These are phyloP conservation scores for Nemania sp. DNA, from an alignment of 2,329 filamentous ascomycete genomes.

Conservation along the genomic window DNA sequence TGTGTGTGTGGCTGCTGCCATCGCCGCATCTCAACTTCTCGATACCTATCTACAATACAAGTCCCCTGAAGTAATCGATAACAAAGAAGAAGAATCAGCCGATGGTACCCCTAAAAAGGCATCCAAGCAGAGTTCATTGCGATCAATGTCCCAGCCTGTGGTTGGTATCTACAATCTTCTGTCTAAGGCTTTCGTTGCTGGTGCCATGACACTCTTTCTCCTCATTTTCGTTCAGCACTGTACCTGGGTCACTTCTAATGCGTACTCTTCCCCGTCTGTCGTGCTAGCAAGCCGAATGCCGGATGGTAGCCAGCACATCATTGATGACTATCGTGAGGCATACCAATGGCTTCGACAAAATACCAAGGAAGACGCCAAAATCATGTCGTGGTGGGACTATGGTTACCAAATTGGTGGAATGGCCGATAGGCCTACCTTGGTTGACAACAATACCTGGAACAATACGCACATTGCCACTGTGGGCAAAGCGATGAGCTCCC, in stretches of 20 bases:
- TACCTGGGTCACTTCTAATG: slow-evolving; percentile 99
- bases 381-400: slow-evolving; percentile 99
- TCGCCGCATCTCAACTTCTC: slow-evolving; percentile 87
- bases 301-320: slow-evolving; percentile 97
- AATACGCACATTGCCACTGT: slow-evolving; percentile 99
- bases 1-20: slow-evolving; percentile 92
- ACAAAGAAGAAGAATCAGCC: slow-evolving; percentile 56
- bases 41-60: slow-evolving; percentile 83
- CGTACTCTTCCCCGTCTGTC: slow-evolving; percentile 97
- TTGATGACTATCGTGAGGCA: slow-evolving; percentile 98
- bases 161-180: slow-evolving; percentile 85
- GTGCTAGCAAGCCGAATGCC: slow-evolving; percentile 92
- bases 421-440: slow-evolving; percentile 95
- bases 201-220: slow-evolving; percentile 80
- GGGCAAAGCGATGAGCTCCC: slow-evolving; percentile 97
- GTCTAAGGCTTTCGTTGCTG: slow-evolving; percentile 83
- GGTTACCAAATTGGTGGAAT: slow-evolving; percentile 99
- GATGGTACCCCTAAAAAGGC: slow-evolving; percentile 70
- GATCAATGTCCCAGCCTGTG: slow-evolving; percentile 76
- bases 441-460: slow-evolving; percentile 99
- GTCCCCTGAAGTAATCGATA: slow-evolving; percentile 67
- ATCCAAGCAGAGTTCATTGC: slow-evolving; percentile 68
- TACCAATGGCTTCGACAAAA: slow-evolving; percentile 99
- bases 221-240: slow-evolving; percentile 96
- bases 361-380: slow-evolving; percentile 92